Percentiles rank a stretch among this genome's conserved stretches.
These are phyloP conservation scores for Eimeria falciformis DNA, from an alignment of 169 alveolate genomes.

Conservation along the genomic window DNA sequence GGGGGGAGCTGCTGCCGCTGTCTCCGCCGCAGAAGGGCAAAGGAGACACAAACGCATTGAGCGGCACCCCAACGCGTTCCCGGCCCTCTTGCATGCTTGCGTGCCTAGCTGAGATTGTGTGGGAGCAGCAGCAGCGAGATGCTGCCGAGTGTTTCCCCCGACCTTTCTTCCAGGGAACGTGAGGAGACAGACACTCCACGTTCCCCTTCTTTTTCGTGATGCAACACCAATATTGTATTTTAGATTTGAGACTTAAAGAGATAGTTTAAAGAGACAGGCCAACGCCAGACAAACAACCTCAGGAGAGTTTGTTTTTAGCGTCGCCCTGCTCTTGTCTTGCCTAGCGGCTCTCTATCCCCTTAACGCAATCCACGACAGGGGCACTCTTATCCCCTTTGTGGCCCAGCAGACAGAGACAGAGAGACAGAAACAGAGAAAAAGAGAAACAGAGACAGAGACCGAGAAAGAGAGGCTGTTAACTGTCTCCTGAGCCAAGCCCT, in stretches of 20 bases:
- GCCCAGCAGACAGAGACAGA: no score
- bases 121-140: conserved; percentile 33
- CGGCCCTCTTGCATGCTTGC: background rate
- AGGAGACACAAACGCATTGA: background rate
- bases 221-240: background rate
- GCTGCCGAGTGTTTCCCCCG: background rate
- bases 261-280: background rate
- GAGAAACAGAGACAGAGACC: no score
- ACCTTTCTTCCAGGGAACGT: background rate
- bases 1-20: background rate
- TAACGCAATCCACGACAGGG: no score
- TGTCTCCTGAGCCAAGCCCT: background rate
- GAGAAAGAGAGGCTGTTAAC: background rate
- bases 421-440: no score
- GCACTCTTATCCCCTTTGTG: no score
- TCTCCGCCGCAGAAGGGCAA: background rate
- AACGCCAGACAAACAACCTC: background rate
- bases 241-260: background rate
- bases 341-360: no score
- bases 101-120: background rate
- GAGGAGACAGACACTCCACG: background rate
- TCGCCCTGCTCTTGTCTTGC: no score
- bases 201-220: background rate
- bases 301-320: background rate
- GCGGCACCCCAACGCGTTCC: background rate